Evolutionary conservation across 2,329 filamentous ascomycete genomes (phyloP).

Genomic region (Fusarium sp.): DNA sequence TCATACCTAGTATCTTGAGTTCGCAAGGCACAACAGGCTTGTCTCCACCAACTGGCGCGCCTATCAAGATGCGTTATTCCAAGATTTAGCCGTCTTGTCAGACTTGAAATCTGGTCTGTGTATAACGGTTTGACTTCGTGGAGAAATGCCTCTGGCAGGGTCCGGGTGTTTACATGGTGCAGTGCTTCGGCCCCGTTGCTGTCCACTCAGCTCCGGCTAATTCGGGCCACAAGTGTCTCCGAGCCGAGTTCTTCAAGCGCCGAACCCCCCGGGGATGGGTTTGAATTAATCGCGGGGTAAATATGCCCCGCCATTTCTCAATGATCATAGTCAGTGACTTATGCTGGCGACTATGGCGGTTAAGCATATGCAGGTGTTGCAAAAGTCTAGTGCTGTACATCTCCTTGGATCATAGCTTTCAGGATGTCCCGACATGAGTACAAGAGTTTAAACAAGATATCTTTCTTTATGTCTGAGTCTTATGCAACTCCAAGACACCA

Average conservation of each 20-base stretch:
- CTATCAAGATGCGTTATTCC: conserved; percentile 27
- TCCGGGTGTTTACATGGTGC: conserved; percentile 2
- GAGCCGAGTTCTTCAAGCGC: conserved; percentile 11
- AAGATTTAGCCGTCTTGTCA: conserved; percentile 29
- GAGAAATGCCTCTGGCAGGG: conserved; percentile 14
- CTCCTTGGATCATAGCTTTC: not conserved
- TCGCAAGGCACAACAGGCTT: conserved; percentile 28
- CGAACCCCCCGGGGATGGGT: not conserved
- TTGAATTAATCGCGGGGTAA: conserved; percentile 19
- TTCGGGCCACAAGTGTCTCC: conserved; percentile 3
- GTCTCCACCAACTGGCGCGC: conserved; percentile 35
- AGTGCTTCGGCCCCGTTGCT: conserved; percentile 7
- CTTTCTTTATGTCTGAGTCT: not conserved
- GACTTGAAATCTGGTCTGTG: conserved; percentile 6
- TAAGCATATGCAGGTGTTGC: not conserved
- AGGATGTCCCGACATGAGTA: not conserved
- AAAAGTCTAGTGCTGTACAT: not conserved
- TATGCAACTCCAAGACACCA: not conserved
- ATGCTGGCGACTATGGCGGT: conserved; percentile 22
- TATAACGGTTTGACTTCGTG: not conserved
- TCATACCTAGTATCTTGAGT: conserved; percentile 8
- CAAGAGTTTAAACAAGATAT: not conserved
- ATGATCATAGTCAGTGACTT: conserved; percentile 17
- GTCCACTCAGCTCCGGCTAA: conserved; percentile 23
- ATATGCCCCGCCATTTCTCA: conserved; percentile 14